A percentile compares a stretch with the other conserved stretches of the same genome.
phyloP scores from a whole-genome alignment of 1,139 yeast genomes.

The Tardiomyces digboiensis region DNA sequence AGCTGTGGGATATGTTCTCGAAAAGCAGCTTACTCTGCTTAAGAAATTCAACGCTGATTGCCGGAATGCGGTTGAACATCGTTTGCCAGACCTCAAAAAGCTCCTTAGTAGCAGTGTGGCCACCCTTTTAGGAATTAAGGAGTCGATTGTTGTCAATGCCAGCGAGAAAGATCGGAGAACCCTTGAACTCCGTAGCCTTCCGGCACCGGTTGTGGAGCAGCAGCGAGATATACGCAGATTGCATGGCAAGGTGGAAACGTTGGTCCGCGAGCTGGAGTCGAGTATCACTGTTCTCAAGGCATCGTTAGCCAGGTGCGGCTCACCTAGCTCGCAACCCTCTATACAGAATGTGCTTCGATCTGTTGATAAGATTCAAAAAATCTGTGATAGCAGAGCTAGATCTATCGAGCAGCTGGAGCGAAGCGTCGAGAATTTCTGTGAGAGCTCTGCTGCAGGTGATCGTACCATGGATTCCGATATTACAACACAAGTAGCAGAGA shows the following conservation, averaged over 20 bases:
- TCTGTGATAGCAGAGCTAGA: background rate
- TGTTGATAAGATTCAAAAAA: background rate
- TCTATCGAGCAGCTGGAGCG: background rate
- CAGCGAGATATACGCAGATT: constrained; percentile 13
- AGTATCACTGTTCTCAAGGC: constrained; percentile 13
- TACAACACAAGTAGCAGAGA: background rate
- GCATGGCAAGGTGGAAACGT: constrained; percentile 9
- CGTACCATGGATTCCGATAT: too few species aligned
- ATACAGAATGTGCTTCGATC: background rate
- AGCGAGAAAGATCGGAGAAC: constrained; percentile 13
- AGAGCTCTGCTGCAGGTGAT: too few species aligned
- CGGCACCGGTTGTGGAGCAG: constrained; percentile 18
- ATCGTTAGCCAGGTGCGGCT: constrained; percentile 1
- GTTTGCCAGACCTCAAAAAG: constrained; percentile 7
- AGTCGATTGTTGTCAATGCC: constrained; percentile 10
- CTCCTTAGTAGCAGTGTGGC: constrained; percentile 9
- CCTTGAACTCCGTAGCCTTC: constrained; percentile 13
- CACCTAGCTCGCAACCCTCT: background rate
- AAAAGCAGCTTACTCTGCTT: constrained; percentile 7
- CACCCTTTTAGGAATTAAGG: constrained; percentile 14
- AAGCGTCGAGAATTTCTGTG: too few species aligned
- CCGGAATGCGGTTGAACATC: background rate
- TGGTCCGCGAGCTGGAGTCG: constrained; percentile 13
- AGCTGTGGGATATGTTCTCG: constrained; percentile 10
- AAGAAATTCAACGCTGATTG: constrained; percentile 3